Evolutionary conservation across 2,329 filamentous ascomycete genomes (phyloP).

Genomic region (Cyphellophora europaea): DNA sequence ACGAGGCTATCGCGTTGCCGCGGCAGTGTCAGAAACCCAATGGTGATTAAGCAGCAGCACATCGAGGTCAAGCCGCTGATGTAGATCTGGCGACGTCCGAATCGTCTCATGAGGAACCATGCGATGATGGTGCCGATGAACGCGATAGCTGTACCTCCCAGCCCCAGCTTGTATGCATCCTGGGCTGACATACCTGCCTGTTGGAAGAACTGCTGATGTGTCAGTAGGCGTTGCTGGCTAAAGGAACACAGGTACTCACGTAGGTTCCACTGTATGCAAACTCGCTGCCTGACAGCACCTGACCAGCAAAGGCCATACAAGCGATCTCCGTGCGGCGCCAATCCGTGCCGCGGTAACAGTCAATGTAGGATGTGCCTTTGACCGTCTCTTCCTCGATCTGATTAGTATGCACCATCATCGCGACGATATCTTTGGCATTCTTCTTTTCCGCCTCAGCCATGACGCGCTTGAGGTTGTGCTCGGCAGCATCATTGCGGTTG

Average conservation of each 20-base stretch:
- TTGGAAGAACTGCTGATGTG: conserved; percentile 27
- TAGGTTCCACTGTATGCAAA: too few relatives aligned
- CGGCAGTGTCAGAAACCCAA: conserved; percentile 16
- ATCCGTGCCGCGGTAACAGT: conserved; percentile 22
- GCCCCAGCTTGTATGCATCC: conserved; percentile 45
- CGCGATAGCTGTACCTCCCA: conserved; percentile 46
- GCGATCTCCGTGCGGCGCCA: conserved; percentile 31
- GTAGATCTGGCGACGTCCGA: conserved; percentile 30
- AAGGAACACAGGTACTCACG: too few relatives aligned
- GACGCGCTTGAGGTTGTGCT: conserved; percentile 31
- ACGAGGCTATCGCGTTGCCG: conserved; percentile 18
- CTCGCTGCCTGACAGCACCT: too few relatives aligned
- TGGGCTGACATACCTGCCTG: conserved; percentile 43
- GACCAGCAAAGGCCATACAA: conserved; percentile 26
- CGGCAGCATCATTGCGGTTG: conserved; percentile 33
- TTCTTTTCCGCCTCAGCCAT: conserved; percentile 14
- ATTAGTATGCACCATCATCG: conserved; percentile 30
- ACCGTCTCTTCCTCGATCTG: conserved; percentile 18
- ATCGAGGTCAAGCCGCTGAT: conserved; percentile 22
- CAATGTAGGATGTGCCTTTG: conserved; percentile 18
- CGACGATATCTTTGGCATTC: conserved; percentile 21
- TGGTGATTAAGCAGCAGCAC: conserved; percentile 19
- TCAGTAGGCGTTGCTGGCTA: too few relatives aligned
- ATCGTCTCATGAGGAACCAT: conserved; percentile 27
- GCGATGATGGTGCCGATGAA: conserved; percentile 41